Evolutionary conservation across 257 asterid genomes (phyloP).

Genomic region (Lycium ferocissimum): DNA sequence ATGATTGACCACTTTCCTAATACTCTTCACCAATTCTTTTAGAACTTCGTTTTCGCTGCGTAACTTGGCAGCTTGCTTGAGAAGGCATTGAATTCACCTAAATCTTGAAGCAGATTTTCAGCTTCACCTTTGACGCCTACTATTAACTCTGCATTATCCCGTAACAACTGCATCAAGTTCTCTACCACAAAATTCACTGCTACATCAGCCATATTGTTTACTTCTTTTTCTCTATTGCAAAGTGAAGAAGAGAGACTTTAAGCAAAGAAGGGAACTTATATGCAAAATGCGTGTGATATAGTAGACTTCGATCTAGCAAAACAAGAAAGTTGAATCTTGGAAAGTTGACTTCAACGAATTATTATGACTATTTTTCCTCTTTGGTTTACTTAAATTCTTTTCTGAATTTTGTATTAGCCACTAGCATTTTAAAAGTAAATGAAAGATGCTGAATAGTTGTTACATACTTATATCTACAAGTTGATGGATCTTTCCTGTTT

Average conservation of each 20-base stretch:
- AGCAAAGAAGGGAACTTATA: too few relatives aligned
- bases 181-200: neutral
- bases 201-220: constrained; percentile 17
- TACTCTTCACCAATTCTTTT: constrained; percentile 1
- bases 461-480: too few relatives aligned
- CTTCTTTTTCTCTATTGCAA: too few relatives aligned
- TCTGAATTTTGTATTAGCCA: too few relatives aligned
- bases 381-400: too few relatives aligned
- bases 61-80: neutral
- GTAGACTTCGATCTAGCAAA: too few relatives aligned
- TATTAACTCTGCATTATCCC: neutral
- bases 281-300: too few relatives aligned
- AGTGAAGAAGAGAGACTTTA: too few relatives aligned
- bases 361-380: too few relatives aligned
- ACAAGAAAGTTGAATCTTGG: neutral
- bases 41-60: neutral
- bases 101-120: neutral
- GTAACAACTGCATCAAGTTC: constrained; percentile 46
- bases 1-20: constrained; percentile 30
- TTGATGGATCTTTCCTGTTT: too few relatives aligned
- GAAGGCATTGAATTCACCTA: neutral
- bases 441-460: too few relatives aligned
- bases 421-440: too few relatives aligned
- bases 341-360: neutral
- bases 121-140: neutral